phyloP scores from a whole-genome alignment of 2,329 filamentous ascomycete genomes.

The Aspergillus tanneri region DNA sequence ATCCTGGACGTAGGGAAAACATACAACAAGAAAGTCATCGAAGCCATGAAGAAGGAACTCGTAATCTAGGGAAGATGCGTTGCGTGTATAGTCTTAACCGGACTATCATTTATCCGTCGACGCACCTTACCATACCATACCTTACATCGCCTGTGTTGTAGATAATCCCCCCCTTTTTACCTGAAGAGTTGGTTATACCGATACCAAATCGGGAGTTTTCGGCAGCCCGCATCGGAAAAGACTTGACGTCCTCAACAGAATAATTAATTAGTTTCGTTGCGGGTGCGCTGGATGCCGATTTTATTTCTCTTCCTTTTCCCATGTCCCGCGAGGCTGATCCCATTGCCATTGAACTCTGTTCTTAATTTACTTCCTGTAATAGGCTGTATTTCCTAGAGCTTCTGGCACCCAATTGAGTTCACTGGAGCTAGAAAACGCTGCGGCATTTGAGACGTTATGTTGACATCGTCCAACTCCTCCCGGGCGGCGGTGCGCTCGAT shows the following conservation, averaged over 20 bases:
- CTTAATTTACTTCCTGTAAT: background rate
- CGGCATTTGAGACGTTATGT: conserved; percentile 29
- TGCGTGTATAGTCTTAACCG: no score
- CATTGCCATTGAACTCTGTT: background rate
- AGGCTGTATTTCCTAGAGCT: background rate
- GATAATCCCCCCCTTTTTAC: no score
- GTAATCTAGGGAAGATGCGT: conserved; percentile 9
- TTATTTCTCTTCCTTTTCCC: background rate
- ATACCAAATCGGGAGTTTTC: conserved; percentile 28
- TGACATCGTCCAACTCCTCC: conserved; percentile 31
- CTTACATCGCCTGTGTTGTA: no score
- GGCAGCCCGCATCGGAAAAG: conserved; percentile 25
- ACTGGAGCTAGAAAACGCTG: conserved; percentile 8
- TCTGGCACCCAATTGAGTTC: background rate
- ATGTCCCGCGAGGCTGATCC: background rate
- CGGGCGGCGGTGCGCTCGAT: conserved; percentile 41
- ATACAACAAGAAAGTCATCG: conserved; percentile 32
- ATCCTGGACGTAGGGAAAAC: conserved; percentile 31
- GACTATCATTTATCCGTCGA: conserved; percentile 22
- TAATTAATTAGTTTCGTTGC: conserved; percentile 8
- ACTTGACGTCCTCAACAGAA: conserved; percentile 6
- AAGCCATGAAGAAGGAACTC: conserved; percentile 27
- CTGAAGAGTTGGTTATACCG: background rate
- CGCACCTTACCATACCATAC: conserved; percentile 18
- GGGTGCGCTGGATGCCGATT: no score